A percentile compares a stretch with the other conserved stretches of the same genome.
Evolutionary conservation across 306 rosid species (phyloP).

Genomic region (Castanea crenata): DNA sequence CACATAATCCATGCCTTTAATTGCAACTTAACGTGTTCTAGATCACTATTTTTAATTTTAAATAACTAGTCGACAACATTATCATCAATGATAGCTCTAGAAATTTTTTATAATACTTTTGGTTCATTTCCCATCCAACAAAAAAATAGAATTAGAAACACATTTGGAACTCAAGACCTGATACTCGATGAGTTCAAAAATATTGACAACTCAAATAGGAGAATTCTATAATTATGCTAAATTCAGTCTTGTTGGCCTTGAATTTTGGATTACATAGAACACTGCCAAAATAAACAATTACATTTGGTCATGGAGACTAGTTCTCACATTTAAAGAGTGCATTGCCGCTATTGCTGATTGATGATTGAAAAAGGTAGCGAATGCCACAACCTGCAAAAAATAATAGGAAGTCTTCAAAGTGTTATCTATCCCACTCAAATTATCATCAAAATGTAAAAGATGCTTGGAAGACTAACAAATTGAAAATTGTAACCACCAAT

Average conservation of each 20-base stretch:
- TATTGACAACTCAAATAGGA: neutral
- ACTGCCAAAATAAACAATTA: neutral
- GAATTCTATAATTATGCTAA: neutral
- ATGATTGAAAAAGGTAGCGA: slow-evolving; percentile 90
- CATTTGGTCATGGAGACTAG: neutral
- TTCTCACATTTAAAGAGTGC: slow-evolving; percentile 75
- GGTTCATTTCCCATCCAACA: slow-evolving; percentile 4
- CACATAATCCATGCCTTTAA: too few relatives aligned
- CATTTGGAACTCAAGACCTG: neutral
- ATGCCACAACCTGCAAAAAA: slow-evolving; percentile 80
- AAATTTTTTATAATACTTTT: neutral
- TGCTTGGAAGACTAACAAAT: neutral
- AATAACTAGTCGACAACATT: too few relatives aligned
- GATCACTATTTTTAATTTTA: too few relatives aligned
- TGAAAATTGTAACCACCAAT: neutral
- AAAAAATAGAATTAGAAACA: slow-evolving; percentile 10
- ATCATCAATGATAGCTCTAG: rapidly evolving
- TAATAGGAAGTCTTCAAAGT: neutral
- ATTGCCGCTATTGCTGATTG: slow-evolving; percentile 80
- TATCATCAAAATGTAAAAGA: neutral
- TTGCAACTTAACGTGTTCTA: too few relatives aligned
- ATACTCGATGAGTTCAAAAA: neutral
- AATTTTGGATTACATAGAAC: neutral
- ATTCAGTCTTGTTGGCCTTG: neutral
- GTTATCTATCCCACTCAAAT: neutral